Evolutionary conservation across 805 yeast species (phyloP).

Genomic region (Spathaspora boniae): DNA sequence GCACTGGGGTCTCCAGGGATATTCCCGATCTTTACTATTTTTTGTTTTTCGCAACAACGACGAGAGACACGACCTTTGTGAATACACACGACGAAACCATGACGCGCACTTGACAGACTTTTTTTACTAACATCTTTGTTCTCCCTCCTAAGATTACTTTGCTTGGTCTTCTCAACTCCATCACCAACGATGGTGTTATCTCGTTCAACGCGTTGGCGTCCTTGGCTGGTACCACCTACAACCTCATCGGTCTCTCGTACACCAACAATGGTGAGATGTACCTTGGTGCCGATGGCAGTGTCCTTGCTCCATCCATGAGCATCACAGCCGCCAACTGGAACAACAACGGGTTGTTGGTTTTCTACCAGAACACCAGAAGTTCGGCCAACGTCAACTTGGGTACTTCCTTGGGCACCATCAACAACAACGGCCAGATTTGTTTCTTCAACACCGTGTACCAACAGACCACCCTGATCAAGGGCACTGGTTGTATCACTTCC

Average conservation of each 20-base stretch:
- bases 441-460: conserved; percentile 19
- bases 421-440: conserved; percentile 27
- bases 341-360: conserved; percentile 18
- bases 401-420: conserved; percentile 12
- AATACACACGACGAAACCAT: too few relatives aligned
- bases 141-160: conserved; percentile 13
- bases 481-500: conserved; percentile 24
- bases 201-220: conserved; percentile 21
- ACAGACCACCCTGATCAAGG: conserved; percentile 19
- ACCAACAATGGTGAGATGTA: conserved; percentile 23
- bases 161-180: conserved; percentile 12
- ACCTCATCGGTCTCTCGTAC: conserved; percentile 15
- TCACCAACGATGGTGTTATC: conserved; percentile 18
- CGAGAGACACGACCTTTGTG: too few relatives aligned
- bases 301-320: conserved; percentile 13
- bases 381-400: conserved; percentile 17
- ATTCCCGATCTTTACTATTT: too few relatives aligned
- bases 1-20: too few relatives aligned
- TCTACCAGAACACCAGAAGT: conserved; percentile 11
- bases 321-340: conserved; percentile 14
- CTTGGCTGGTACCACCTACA: conserved; percentile 15
- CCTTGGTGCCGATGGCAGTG: conserved; percentile 19
- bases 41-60: too few relatives aligned
- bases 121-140: too few relatives aligned
- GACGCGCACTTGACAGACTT: too few relatives aligned